Percentiles rank a stretch among this genome's conserved stretches.
Conservation (phyloP, 352 stramenopile genomes). For the Phytophthora fragariae region DNA sequence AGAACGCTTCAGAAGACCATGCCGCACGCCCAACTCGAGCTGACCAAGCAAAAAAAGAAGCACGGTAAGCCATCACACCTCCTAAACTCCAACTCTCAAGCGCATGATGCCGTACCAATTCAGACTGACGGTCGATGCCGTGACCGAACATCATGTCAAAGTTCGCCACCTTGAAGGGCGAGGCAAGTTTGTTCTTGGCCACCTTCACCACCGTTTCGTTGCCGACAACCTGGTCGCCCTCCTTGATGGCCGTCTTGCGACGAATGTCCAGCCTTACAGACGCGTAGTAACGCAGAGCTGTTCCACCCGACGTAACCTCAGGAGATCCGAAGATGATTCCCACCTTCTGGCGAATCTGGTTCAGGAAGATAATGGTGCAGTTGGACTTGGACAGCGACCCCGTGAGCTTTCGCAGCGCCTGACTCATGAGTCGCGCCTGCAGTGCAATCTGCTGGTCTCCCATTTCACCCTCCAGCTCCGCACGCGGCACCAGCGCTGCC, state of each 20-base stretch:
- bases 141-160: conserved; percentile 98
- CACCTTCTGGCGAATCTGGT: conserved; percentile 98
- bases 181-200: conserved; percentile 99
- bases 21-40: conserved; percentile 79
- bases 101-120: conserved; percentile 56
- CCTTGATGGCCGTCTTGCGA: conserved; percentile 93
- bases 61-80: not conserved
- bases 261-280: conserved; percentile 96
- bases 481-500: conserved; percentile 96
- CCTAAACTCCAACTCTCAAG: not conserved
- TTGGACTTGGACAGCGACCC: conserved; percentile 95
- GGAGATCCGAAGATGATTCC: conserved; percentile 98
- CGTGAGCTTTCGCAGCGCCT: conserved; percentile 97
- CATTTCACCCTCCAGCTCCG: conserved; percentile 95
- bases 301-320: conserved; percentile 96
- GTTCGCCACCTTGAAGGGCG: conserved; percentile 95
- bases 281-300: conserved; percentile 86
- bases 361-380: conserved; percentile 98
- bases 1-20: conserved; percentile 80
- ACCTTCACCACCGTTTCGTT: conserved; percentile 99
- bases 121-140: conserved; percentile 94
- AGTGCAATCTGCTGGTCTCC: conserved; percentile 97
- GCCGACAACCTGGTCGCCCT: conserved; percentile 92
- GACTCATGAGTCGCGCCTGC: conserved; percentile 97
- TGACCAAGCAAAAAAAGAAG: conserved; percentile 21